Evolutionary conservation across 2,329 filamentous ascomycete species (phyloP), one percentile per base, ranked within the genome.

Genomic region (Nectriaceae sp.): DNA sequence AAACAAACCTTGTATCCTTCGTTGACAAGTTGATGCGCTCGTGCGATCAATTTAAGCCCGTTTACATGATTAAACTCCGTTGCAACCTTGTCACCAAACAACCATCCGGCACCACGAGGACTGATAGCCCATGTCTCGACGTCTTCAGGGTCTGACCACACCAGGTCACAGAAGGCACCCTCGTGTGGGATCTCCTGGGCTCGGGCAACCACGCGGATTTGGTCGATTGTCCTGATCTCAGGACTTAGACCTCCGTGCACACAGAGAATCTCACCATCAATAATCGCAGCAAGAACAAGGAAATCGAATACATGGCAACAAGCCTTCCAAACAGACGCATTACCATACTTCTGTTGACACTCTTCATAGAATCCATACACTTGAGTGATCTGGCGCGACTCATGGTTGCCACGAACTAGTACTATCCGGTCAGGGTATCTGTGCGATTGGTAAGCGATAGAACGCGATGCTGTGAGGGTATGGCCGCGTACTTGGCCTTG

Each of bases 241-340:
- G 89, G 89, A 46, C 88, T 92, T 31, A 94, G 76, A 31, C 89
- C 94, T 62, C 94, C 94, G 70, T 99, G 94, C 24, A 99, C 94
- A 69, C 94, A 99, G 65, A 99, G 96, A 52, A 99, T 96, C 66
- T 97, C 91, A 63, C 97, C 89, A 66, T 99, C 95, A 62, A 99
- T 96, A 57, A 99, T 96, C 53, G 96, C 95, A 47, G 90, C 94
- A 19, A 99, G 80, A 3, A 95, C 96, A 22, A 99, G 83, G 70
- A 96, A 99, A 70, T 99, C 94, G 70, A 99, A 99, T 74, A 99
- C 96, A 69, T 99, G 94, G 55, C 94, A 99, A 71, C 97, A 99
- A 50, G 96, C 94, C 71, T 99, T 96, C 94, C 94, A 99, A n/a
- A 99, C 94, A 41, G 95, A 97, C 11, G 94, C 91, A 66, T 97